Base-by-base conservation (phyloP, 805 yeast species). In the Lipomyces yamanashiensis region DNA sequence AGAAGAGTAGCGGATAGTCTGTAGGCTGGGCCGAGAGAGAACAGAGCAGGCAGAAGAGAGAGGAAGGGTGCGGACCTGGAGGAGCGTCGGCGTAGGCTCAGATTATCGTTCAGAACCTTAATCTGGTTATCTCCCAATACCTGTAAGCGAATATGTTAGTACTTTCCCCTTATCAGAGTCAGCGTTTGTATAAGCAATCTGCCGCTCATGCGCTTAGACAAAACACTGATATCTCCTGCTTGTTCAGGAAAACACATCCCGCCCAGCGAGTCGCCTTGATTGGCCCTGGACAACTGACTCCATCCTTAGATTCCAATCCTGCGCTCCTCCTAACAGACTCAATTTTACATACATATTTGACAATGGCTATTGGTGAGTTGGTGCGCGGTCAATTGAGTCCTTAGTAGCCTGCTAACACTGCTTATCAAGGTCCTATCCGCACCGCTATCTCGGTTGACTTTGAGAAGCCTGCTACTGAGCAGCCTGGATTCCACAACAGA, bases 401-500 rank as follows among this genome's bases (percentile, higher is more conserved):
- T 13, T 15, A 28, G 19, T 10, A 21, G 36, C 28, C 13, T 39
- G 23, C 40, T 49, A 17, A 43, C 34, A 13, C 36, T 39, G 7
- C 23, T 33, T 41, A 21, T 40, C 8, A 48, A 52, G 70, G 63
- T 33, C 72, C 76, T 43, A 72, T 78, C 63, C 74, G 78, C 66
- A 78, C 79, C 45, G 75, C 77, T 28, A 76, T 80, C 50, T 74
- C 75, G 61, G 79, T 80, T 50, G 82, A 79, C 67, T 74, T 82
- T 34, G 72, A 73, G 53, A 79, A 71, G 60, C 82, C 84, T 0
- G 84, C 83, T 15, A 76, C 77, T 69, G 79, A 76, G 54, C 85
- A 82, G 70, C 77, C 77, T 34, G 81, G 81, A 23, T 70, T 81
- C 51, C 85, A 82, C 73, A 82, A 82, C 71, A 74, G 85, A 70